Evolutionary conservation across 2,329 filamentous ascomycete species (phyloP).

Genomic region (Colletotrichum magnum): DNA sequence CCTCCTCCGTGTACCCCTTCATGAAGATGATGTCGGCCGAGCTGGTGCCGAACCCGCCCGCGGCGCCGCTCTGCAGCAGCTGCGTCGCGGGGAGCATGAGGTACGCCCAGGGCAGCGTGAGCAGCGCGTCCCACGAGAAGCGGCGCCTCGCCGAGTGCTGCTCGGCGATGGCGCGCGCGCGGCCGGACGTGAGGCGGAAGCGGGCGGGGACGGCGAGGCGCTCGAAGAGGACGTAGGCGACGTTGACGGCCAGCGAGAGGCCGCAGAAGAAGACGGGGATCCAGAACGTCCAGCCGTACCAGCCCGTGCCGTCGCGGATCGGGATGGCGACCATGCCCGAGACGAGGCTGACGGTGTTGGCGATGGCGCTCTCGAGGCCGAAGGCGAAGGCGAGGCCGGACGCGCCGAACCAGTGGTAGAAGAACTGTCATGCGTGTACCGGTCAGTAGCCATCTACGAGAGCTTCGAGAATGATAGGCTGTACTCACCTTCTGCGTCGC

Average conservation of each 20-base stretch:
- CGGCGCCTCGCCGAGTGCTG: slow-evolving; percentile 28
- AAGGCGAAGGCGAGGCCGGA: slow-evolving; percentile 44
- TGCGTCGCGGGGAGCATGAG: slow-evolving; percentile 45
- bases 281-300: slow-evolving; percentile 46
- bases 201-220: slow-evolving; percentile 32
- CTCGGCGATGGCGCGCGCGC: slow-evolving; percentile 34
- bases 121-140: slow-evolving; percentile 42
- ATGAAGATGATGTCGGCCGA: slow-evolving; percentile 45
- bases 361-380: slow-evolving; percentile 44
- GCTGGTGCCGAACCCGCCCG: slow-evolving; percentile 41
- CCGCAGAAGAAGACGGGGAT: slow-evolving; percentile 44
- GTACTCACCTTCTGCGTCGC: slow-evolving; percentile 43
- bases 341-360: slow-evolving; percentile 43
- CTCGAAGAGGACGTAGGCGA: slow-evolving; percentile 44
- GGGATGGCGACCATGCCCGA: slow-evolving; percentile 45
- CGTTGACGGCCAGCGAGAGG: slow-evolving; percentile 41
- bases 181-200: slow-evolving; percentile 38
- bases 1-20: slow-evolving; percentile 44
- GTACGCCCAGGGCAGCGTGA: slow-evolving; percentile 43
- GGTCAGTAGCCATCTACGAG: background rate
- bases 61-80: slow-evolving; percentile 43
- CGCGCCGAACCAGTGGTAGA: slow-evolving; percentile 46
- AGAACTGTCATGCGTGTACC: slow-evolving; percentile 36
- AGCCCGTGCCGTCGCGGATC: slow-evolving; percentile 43
- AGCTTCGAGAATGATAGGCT: background rate